Percentiles rank a stretch among this genome's conserved stretches.
Conservation (phyloP, 257 asterid genomes). For the Scutellaria baicalensis region DNA sequence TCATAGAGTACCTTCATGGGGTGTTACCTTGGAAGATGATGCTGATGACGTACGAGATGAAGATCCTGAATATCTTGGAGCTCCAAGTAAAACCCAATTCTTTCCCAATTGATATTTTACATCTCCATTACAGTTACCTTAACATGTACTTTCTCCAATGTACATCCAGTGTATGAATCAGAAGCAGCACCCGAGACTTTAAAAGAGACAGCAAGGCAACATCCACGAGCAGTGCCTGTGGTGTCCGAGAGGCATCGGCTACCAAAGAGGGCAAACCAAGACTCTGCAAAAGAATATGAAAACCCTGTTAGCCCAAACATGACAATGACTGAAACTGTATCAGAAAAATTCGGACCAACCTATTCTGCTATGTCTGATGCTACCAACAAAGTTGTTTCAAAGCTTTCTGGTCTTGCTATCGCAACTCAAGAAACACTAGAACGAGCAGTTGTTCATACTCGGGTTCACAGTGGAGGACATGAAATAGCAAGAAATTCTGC, state of each 20-base stretch:
- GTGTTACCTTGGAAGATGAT: conserved; percentile 33
- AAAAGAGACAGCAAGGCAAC: conserved; percentile 75
- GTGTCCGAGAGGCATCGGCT: conserved; percentile 45
- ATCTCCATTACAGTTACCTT: neutral
- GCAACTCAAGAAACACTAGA: conserved; percentile 20
- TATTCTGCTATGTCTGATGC: conserved; percentile 52
- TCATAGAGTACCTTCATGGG: conserved; percentile 31
- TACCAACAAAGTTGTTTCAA: conserved; percentile 47
- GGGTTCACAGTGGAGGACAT: neutral
- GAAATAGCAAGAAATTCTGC: neutral
- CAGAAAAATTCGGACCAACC: conserved; percentile 55
- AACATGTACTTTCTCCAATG: neutral
- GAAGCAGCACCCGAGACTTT: conserved; percentile 65
- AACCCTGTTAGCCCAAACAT: conserved; percentile 20
- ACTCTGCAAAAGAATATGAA: conserved; percentile 4
- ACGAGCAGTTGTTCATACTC: neutral
- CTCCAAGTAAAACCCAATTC: conserved; percentile 62
- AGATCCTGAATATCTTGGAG: conserved; percentile 92
- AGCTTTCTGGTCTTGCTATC: conserved; percentile 34
- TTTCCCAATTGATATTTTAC: neutral
- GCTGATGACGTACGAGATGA: conserved; percentile 35
- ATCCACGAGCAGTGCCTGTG: conserved; percentile 78
- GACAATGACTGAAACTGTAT: conserved; percentile 31
- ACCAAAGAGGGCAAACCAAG: conserved; percentile 24
- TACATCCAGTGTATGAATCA: conserved; percentile 81